phyloP scores from a whole-genome alignment of 257 asterid species.

The Solanum commersonii region DNA sequence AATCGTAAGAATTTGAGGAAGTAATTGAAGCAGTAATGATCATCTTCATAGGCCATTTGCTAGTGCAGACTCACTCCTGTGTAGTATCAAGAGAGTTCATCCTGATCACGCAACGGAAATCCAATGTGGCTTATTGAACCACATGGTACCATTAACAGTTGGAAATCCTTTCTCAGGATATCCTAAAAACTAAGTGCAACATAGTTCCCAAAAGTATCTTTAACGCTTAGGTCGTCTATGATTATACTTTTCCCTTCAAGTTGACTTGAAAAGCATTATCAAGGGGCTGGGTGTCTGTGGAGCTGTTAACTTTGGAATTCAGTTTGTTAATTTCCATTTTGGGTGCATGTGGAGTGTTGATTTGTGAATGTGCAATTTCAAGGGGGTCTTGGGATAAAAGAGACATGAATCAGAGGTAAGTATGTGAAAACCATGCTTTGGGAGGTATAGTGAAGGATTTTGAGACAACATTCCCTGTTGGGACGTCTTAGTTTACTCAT shows the following conservation, averaged over 20 bases:
- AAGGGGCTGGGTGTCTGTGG: background rate
- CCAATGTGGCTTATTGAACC: background rate
- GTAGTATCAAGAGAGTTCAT: background rate
- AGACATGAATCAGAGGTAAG: background rate
- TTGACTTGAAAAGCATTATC: background rate
- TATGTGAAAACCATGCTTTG: background rate
- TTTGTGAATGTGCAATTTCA: background rate
- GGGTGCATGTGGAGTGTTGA: background rate
- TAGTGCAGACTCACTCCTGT: background rate
- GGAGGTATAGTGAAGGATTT: background rate
- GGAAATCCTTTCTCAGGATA: background rate
- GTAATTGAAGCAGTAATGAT: background rate
- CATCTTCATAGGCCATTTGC: background rate
- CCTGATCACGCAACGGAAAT: background rate
- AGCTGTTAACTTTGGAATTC: background rate
- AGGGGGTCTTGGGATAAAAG: background rate
- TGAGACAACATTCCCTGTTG: background rate
- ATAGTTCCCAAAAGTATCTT: background rate
- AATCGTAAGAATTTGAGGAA: background rate
- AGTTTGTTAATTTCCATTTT: background rate
- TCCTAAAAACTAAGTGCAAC: background rate
- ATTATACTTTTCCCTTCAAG: background rate
- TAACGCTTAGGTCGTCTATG: background rate
- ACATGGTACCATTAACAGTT: background rate
- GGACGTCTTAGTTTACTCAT: background rate